These are phyloP conservation scores for Trichoderma oligosporum DNA, from an alignment of 2,329 filamentous ascomycete species.

Conservation along the genomic window DNA sequence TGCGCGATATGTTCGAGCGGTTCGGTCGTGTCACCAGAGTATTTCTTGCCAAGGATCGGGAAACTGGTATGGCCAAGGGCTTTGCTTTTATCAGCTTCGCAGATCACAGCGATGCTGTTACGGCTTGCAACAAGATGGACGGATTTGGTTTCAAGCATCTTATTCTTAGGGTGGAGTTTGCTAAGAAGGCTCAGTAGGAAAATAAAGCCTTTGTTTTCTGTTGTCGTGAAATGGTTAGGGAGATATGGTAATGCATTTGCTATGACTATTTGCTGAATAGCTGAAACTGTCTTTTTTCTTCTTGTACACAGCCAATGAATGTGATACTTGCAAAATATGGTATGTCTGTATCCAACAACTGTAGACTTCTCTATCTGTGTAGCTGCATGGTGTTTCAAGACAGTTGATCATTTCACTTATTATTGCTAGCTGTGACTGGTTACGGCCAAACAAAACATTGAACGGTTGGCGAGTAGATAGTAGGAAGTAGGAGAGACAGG, in stretches of 20 bases:
- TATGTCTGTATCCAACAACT: too few species aligned
- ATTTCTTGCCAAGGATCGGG: constrained; percentile 95
- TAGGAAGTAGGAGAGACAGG: too few species aligned
- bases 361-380: too few species aligned
- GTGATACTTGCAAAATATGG: not conserved
- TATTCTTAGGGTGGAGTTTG: constrained; percentile 83
- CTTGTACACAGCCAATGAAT: not conserved
- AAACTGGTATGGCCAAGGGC: constrained; percentile 93
- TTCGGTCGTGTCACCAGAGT: constrained; percentile 96
- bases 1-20: constrained; percentile 96
- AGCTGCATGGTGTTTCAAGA: too few species aligned
- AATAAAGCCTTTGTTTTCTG: constrained; percentile 26
- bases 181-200: constrained; percentile 61
- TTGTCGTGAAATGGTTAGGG: constrained; percentile 32
- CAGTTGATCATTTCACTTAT: too few species aligned
- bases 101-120: constrained; percentile 82
- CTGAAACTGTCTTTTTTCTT: constrained; percentile 8
- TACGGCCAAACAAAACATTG: too few species aligned
- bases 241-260: constrained; percentile 23
- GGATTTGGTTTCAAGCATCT: constrained; percentile 87
- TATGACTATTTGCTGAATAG: constrained; percentile 18
- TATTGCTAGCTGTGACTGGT: too few species aligned
- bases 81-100: constrained; percentile 98
- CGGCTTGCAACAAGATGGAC: constrained; percentile 96
- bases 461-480: too few species aligned